Percentiles rank a stretch among this genome's conserved stretches.
Conservation (phyloP, 768 basidiomycete species). For the Austroboletus eburneus region DNA sequence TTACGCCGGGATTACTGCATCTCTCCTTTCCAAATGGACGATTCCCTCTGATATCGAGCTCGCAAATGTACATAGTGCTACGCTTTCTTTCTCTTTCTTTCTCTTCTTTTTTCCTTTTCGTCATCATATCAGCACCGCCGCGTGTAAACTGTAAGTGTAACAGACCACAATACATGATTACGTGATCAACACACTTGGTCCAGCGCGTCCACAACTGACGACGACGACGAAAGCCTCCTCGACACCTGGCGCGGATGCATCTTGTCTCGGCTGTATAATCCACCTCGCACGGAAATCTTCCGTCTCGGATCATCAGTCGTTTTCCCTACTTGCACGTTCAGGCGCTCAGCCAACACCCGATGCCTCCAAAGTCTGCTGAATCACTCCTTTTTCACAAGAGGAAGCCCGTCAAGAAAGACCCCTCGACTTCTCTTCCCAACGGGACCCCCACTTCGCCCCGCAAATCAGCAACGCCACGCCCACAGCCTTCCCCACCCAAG, state of each 20-base stretch:
- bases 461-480: conserved; percentile 37
- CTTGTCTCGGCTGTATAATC: not conserved
- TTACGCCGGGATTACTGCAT: conserved; percentile 22
- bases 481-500: conserved; percentile 36
- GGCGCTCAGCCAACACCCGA: conserved; percentile 1
- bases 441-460: conserved; percentile 23
- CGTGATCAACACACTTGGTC: conserved; percentile 21
- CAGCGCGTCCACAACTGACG: not conserved
- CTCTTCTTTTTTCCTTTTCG: not conserved
- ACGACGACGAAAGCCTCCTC: conserved; percentile 1
- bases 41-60: conserved; percentile 15
- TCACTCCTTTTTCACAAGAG: conserved; percentile 70
- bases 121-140: conserved; percentile 13
- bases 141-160: conserved; percentile 6
- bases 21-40: conserved; percentile 24
- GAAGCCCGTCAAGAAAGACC: conserved; percentile 34
- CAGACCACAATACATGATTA: conserved; percentile 16
- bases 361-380: conserved; percentile 34
- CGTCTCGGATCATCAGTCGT: not conserved
- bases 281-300: not conserved
- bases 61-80: conserved; percentile 30
- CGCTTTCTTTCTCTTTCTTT: conserved; percentile 10
- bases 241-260: conserved; percentile 4
- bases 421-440: conserved; percentile 10
- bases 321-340: too few relatives aligned